Percentiles rank a stretch among this genome's conserved stretches.
Conservation (phyloP, 2,329 filamentous ascomycete species). For the Aureobasidium sp. region DNA sequence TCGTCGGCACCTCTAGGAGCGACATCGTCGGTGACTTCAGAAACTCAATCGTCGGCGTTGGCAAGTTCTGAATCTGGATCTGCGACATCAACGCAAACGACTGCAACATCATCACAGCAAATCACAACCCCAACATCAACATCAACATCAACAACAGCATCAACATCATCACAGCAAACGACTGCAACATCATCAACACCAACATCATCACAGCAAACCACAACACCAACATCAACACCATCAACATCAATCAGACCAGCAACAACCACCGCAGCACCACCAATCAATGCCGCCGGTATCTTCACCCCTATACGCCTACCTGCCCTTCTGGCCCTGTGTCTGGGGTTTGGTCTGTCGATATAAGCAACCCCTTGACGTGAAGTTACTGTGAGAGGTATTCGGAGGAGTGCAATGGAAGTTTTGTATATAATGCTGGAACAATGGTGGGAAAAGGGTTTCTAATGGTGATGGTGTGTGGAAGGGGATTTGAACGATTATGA, state of each 20-base stretch:
- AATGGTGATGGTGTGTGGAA: too few species aligned
- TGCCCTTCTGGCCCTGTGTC: background rate
- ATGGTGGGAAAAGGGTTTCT: too few species aligned
- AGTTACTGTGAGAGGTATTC: too few species aligned
- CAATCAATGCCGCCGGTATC: background rate
- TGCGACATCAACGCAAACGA: background rate
- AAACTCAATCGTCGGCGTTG: background rate
- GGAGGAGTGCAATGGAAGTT: too few species aligned
- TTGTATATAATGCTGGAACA: too few species aligned
- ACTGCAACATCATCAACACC: background rate
- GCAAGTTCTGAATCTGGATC: background rate
- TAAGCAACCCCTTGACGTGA: background rate
- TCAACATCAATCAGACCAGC: background rate
- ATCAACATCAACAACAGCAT: background rate
- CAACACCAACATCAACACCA: background rate
- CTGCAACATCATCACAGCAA: background rate
- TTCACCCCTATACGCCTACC: too few species aligned
- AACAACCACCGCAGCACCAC: constrained; percentile 1
- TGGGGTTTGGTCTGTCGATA: background rate
- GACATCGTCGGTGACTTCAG: too few species aligned
- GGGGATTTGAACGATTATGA: too few species aligned
- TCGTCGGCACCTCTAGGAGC: too few species aligned
- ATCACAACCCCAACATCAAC: background rate
- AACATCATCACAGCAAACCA: background rate
- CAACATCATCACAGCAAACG: background rate